A percentile compares a stretch with the other conserved stretches of the same genome.
Conservation (phyloP, 208 protist species). For the Trypanosomatidae sp. region DNA sequence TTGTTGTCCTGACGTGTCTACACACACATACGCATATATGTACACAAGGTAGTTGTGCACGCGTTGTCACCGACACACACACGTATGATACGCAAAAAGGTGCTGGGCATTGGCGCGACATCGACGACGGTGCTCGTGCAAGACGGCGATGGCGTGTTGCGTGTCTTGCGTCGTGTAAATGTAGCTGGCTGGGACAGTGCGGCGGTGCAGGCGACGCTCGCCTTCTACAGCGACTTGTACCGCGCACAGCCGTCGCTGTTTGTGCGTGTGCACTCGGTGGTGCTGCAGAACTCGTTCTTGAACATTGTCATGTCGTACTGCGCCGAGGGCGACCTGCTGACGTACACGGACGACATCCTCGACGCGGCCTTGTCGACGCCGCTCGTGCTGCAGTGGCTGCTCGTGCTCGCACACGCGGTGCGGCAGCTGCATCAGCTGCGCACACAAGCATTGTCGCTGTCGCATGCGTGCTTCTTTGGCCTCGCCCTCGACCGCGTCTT, state of each 20-base stretch:
- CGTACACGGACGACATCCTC: constrained; percentile 40
- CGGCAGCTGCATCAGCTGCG: constrained; percentile 20
- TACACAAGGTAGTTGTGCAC: no score
- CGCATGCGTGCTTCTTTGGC: constrained; percentile 33
- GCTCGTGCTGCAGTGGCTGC: constrained; percentile 31
- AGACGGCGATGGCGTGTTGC: constrained; percentile 38
- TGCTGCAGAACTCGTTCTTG: constrained; percentile 50
- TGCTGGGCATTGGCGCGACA: constrained; percentile 44
- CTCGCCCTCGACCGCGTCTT: constrained; percentile 44
- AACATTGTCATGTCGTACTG: constrained; percentile 53
- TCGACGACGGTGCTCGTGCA: constrained; percentile 74
- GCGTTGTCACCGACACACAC: no score
- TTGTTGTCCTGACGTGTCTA: no score
- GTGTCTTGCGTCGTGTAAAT: constrained; percentile 58
- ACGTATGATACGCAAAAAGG: constrained; percentile 69
- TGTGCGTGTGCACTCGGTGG: constrained; percentile 32
- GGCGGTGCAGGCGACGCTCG: constrained; percentile 13
- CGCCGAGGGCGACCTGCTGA: constrained; percentile 27
- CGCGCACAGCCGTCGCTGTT: constrained; percentile 15
- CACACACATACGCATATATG: no score
- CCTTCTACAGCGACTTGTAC: constrained; percentile 27
- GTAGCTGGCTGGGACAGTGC: constrained; percentile 21
- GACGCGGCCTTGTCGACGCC: constrained; percentile 18
- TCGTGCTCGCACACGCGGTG: constrained; percentile 27
- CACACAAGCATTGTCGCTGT: no score